A percentile compares a stretch with the other conserved stretches of the same genome.
Evolutionary conservation across 805 yeast genomes (phyloP).

Genomic region (Sungouiozyma intestinalis): DNA sequence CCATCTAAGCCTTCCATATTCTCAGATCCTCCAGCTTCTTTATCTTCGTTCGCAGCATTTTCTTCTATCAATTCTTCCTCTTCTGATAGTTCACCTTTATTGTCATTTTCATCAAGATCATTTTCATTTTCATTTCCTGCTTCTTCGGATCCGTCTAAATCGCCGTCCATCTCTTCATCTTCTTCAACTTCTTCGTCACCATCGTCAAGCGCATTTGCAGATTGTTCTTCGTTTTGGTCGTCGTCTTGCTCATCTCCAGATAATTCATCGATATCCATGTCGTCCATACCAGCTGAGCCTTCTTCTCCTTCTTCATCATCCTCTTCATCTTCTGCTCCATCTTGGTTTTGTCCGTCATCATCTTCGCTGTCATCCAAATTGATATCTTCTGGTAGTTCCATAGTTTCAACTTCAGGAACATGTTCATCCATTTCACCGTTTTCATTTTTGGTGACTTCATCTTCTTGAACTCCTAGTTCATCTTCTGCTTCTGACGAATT

Average conservation of each 20-base stretch:
- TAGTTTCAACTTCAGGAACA: constrained; percentile 74
- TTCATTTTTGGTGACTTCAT: constrained; percentile 60
- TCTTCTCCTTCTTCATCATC: constrained; percentile 55
- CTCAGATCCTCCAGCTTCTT: constrained; percentile 33
- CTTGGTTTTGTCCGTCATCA: constrained; percentile 32
- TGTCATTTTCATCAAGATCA: constrained; percentile 23
- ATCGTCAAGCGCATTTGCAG: no score
- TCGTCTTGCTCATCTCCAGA: constrained; percentile 34
- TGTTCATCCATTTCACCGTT: constrained; percentile 58
- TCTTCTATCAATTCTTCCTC: constrained; percentile 32
- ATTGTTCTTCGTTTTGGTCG: no score
- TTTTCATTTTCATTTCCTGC: constrained; percentile 25
- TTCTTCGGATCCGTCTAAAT: constrained; percentile 25
- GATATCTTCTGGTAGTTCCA: constrained; percentile 89
- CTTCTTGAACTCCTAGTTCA: constrained; percentile 76
- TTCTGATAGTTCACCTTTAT: constrained; percentile 21
- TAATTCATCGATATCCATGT: constrained; percentile 25
- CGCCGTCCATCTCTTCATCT: constrained; percentile 26
- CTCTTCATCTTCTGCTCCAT: constrained; percentile 28
- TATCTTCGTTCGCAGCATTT: constrained; percentile 28
- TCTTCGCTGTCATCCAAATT: constrained; percentile 58
- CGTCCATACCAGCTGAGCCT: constrained; percentile 57
- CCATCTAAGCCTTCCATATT: constrained; percentile 49
- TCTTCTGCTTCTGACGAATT: constrained; percentile 52
- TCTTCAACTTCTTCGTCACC: constrained; percentile 24